phyloP scores from a whole-genome alignment of 805 yeast genomes.

The Wickerhamomyces xylosicus region DNA sequence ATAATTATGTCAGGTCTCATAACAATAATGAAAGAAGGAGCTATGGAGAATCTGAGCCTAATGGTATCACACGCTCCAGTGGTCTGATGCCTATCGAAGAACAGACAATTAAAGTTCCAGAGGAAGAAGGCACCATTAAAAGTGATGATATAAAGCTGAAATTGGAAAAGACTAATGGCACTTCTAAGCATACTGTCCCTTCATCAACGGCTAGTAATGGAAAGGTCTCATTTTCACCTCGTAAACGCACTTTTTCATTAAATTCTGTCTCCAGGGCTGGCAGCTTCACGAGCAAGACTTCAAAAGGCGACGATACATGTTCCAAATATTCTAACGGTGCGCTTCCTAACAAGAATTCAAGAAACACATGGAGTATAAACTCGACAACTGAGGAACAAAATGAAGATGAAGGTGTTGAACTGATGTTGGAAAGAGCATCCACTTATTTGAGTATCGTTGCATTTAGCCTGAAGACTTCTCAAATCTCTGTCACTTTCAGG shows the following conservation, averaged over 20 bases:
- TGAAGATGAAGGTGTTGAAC: conserved; percentile 30
- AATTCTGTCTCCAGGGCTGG: not conserved
- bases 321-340: too few relatives aligned
- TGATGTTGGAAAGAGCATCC: conserved; percentile 71
- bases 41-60: not conserved
- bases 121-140: not conserved
- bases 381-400: conserved; percentile 1
- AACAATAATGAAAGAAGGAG: too few relatives aligned
- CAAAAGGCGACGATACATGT: not conserved
- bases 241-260: not conserved
- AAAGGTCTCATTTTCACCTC: not conserved
- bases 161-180: not conserved
- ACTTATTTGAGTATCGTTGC: conserved; percentile 58
- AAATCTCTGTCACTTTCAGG: conserved; percentile 62
- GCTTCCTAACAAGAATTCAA: too few relatives aligned
- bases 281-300: not conserved
- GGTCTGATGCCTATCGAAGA: not conserved
- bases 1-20: too few relatives aligned
- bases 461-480: conserved; percentile 38
- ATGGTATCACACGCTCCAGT: not conserved
- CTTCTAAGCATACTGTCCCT: too few relatives aligned
- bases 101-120: not conserved
- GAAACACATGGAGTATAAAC: too few relatives aligned
- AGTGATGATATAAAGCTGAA: not conserved
- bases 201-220: not conserved